Evolutionary conservation across 768 basidiomycete genomes (phyloP).

Genomic region (Tricholoma terreum): DNA sequence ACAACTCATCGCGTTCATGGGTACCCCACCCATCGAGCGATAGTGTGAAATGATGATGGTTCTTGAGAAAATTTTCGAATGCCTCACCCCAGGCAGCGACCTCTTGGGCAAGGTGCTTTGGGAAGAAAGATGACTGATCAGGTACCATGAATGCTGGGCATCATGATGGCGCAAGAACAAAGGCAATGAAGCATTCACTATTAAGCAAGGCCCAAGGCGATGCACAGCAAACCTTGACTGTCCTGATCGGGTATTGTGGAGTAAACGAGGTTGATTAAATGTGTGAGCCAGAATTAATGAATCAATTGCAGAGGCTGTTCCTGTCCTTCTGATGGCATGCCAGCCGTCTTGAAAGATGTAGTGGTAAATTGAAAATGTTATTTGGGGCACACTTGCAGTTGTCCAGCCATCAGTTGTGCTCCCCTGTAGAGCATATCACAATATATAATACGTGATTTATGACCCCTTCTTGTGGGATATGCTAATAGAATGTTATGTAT

Average conservation of each 20-base stretch:
- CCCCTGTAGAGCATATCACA: neutral
- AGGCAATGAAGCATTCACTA: constrained; percentile 14
- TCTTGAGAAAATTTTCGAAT: constrained; percentile 12
- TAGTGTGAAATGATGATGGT: constrained; percentile 17
- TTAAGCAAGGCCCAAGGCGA: constrained; percentile 17
- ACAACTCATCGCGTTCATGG: constrained; percentile 20
- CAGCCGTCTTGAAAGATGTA: neutral
- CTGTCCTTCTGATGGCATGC: neutral
- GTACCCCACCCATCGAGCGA: constrained; percentile 24
- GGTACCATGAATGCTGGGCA: constrained; percentile 16
- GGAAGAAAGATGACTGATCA: constrained; percentile 19
- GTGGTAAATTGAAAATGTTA: constrained; percentile 1
- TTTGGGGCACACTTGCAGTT: neutral
- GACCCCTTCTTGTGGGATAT: constrained; percentile 3
- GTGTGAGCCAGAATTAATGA: neutral
- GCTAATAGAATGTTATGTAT: neutral
- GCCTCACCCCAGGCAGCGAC: no score
- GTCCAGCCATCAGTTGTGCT: neutral
- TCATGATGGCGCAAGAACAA: constrained; percentile 11
- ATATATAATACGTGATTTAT: constrained; percentile 1
- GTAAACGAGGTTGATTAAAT: constrained; percentile 1
- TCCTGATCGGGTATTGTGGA: constrained; percentile 4
- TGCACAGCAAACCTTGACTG: constrained; percentile 19
- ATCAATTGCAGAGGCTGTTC: constrained; percentile 1
- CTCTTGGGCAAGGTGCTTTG: constrained; percentile 17